Conservation (phyloP, 768 basidiomycete genomes). For the Serendipita vermifera region DNA sequence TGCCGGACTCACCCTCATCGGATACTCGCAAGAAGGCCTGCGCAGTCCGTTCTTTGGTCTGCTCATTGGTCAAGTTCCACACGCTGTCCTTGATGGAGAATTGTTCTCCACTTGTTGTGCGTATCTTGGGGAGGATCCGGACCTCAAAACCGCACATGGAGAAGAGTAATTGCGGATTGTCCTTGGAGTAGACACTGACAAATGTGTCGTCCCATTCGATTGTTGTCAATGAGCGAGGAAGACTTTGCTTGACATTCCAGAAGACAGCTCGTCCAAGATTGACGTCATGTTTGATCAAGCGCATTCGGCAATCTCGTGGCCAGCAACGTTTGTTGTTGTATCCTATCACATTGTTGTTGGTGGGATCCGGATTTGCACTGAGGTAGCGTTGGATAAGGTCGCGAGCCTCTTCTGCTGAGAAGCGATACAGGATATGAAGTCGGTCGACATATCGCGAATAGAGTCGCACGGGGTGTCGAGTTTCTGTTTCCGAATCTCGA, state of each 20-base stretch:
- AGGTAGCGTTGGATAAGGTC: constrained; percentile 98
- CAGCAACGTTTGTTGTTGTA: constrained; percentile 99
- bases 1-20: constrained; percentile 53
- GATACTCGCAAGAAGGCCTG: constrained; percentile 97
- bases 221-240: constrained; percentile 90
- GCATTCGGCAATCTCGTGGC: constrained; percentile 98
- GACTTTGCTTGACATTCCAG: constrained; percentile 97
- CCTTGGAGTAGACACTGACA: constrained; percentile 91
- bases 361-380: constrained; percentile 94
- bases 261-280: constrained; percentile 96
- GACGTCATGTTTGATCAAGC: constrained; percentile 98
- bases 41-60: constrained; percentile 93
- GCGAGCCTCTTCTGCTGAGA: constrained; percentile 91
- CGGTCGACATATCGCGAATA: constrained; percentile 96
- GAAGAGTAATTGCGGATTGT: constrained; percentile 95
- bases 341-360: constrained; percentile 96
- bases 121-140: constrained; percentile 90
- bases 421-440: constrained; percentile 92
- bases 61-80: constrained; percentile 95
- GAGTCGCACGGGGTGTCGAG: constrained; percentile 91
- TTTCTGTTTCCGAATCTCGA: constrained; percentile 89
- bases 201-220: constrained; percentile 99
- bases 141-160: constrained; percentile 99
- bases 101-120: constrained; percentile 91
- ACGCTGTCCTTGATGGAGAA: constrained; percentile 94